Base-by-base conservation (phyloP, 495 filamentous ascomycete species). In the Xylaria acuta region DNA sequence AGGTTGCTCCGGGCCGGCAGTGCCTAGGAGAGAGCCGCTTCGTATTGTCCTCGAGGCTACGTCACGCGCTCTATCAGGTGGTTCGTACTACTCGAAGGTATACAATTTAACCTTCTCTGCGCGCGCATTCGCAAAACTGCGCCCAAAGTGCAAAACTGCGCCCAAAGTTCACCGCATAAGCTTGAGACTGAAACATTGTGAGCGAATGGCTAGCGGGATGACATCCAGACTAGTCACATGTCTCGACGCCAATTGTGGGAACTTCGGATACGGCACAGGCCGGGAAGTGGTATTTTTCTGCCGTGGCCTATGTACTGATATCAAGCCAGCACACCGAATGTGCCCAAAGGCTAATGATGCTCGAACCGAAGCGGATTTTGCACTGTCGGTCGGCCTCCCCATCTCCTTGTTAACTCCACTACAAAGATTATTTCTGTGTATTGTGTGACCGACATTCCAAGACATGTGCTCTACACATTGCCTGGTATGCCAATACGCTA, bases 211-310 rank as follows among this genome's bases (percentile, higher is more conserved):
- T 11, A 20, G 51, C 53, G 16, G 40, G n/a, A 51, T 47, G 40
- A 47, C 34, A 59, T 69, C 16, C 32, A 22, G 36, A 64, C 9
- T 36, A 16, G 45, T 71, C 60, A 53, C 20, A 59, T 51, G 63
- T 66, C 53, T 65, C 40, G 9, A 51, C 20, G 36, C 53, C 62
- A 64, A 40, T 54, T 30, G 49, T 49, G 69, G 27, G 27, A 72
- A 56, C 36, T 51, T 72, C 36, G 70, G 62, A 40, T 43, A 34
- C 38, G 62, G 41, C 63, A 72, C 40, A 34, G 45, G n/a, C 63
- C 38, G 14, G 14, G 47, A 54, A 56, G 40, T 45, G 12, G 11
- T 36, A 8, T 59, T 36, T 58, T 7, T 66, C 47, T 59, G 4
- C 53, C 62, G 20, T 64, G 54, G n/a, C 5, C 70, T 25, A 59